A percentile compares a stretch with the other conserved stretches of the same genome.
These are phyloP conservation scores for Russula sp. DNA, from an alignment of 768 basidiomycete species.

Conservation along the genomic window DNA sequence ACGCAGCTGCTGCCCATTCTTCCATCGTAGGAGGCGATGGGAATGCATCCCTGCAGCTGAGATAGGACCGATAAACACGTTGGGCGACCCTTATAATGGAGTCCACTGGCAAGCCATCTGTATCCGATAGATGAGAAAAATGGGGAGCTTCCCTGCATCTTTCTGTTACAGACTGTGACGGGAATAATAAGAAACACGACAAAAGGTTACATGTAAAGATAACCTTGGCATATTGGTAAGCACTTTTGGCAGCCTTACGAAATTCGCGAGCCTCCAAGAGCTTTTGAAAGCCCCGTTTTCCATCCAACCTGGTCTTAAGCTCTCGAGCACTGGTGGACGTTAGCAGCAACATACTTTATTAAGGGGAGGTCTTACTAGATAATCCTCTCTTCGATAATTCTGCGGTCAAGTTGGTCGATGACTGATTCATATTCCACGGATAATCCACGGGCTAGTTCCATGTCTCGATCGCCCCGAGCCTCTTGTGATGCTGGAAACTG, in stretches of 20 bases:
- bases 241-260: not conserved
- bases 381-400: not conserved
- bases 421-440: not conserved
- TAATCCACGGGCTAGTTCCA: not conserved
- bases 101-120: not conserved
- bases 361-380: not conserved
- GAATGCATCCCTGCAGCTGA: constrained; percentile 8
- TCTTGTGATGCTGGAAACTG: not conserved
- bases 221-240: not conserved
- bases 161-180: not conserved
- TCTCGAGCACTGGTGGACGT: not conserved
- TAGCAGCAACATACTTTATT: not conserved
- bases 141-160: not conserved
- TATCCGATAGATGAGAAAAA: not conserved
- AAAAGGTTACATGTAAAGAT: not conserved
- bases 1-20: not conserved
- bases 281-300: not conserved
- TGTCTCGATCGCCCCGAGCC: not conserved
- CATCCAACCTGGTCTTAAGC: not conserved
- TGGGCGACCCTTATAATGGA: not conserved
- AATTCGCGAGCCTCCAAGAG: not conserved
- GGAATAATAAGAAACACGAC: not conserved
- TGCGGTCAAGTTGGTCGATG: not conserved
- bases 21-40: not conserved
- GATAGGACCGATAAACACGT: not conserved